Base-by-base conservation (phyloP, 2,329 filamentous ascomycete species). In the Sporothrix euskadiensis region DNA sequence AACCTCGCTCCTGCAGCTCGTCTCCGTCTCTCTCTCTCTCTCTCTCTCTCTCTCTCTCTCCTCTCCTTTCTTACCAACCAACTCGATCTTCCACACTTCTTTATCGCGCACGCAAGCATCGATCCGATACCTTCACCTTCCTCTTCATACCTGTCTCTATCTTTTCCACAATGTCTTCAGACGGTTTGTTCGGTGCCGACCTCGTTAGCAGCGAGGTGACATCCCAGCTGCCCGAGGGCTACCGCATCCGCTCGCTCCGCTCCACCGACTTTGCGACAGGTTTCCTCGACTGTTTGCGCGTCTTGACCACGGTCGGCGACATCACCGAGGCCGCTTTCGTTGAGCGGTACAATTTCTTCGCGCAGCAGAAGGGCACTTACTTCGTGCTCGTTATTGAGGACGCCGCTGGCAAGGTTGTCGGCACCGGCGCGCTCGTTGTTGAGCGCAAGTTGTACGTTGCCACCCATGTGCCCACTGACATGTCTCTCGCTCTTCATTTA, bases 261-360 rank as follows among this genome's bases (percentile, higher is more conserved):
- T 89, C 89, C 77, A 87, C 87, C 78, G 96, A 99, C 83, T 97
- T 91, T 83, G 84, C 88, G 73, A 87, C 87, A 47, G 94, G 94
- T 76, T 98, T 97, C 82, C 90, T 99, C 78, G 94, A 97, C 80
- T 95, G 96, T 75, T 86, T 99, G 76, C 90, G 94, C 63, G 94
- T 98, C 52, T 86, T 99, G 78, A 98, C 96, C 1, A 96, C 93
- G 8, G 95, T 98, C 32, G 96, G 96, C 76, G 94, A 98, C 75
- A 91, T 98, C 77, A 88, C 86, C 66, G 88, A 92, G 80, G 88
- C 89, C 74, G 87, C 89, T 75, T 98, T 95, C 85, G 87, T 90
- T 78, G 86, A 91, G 80, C 90, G 94, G 74, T 98, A 93, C 83
- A 89, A 94, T 76, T 94, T 91, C 88, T 94, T 98, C 85, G 85